Conservation (phyloP, 2,329 filamentous ascomycete genomes). For the Calcarisporium arbuscula region DNA sequence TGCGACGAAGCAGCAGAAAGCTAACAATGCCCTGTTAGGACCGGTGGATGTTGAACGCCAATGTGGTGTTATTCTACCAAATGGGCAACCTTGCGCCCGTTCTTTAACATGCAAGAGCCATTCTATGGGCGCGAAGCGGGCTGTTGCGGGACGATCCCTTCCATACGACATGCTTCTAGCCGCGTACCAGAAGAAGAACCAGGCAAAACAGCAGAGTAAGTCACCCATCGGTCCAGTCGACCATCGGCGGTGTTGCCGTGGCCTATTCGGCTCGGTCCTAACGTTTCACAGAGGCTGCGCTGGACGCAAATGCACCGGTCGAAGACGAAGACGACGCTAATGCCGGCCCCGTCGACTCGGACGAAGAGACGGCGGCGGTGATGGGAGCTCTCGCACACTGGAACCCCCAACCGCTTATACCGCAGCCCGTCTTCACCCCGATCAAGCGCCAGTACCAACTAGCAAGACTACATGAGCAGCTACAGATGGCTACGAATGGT, state of each 20-base stretch:
- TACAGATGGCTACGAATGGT: slow-evolving; percentile 60
- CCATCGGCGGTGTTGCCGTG: no score
- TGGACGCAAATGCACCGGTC: slow-evolving; percentile 87
- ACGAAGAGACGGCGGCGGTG: slow-evolving; percentile 86
- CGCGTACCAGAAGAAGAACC: slow-evolving; percentile 94
- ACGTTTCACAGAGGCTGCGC: slow-evolving; percentile 65
- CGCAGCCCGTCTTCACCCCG: slow-evolving; percentile 55
- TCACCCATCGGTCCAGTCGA: slow-evolving; percentile 14
- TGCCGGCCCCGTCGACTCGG: slow-evolving; percentile 78
- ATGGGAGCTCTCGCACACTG: slow-evolving; percentile 75
- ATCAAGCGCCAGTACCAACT: slow-evolving; percentile 59
- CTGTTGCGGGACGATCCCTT: slow-evolving; percentile 76
- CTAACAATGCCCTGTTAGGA: slow-evolving; percentile 33
- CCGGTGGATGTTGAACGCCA: slow-evolving; percentile 92
- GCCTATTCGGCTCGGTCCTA: no score
- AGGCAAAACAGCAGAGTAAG: slow-evolving; percentile 93
- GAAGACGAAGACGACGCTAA: slow-evolving; percentile 81
- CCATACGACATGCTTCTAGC: slow-evolving; percentile 90
- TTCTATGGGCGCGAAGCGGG: slow-evolving; percentile 88
- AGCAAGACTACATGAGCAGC: slow-evolving; percentile 56
- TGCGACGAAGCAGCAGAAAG: background rate
- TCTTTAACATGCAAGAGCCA: slow-evolving; percentile 93
- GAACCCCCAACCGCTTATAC: slow-evolving; percentile 70
- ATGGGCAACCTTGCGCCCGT: slow-evolving; percentile 79
- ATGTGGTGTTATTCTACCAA: slow-evolving; percentile 80